phyloP scores from a whole-genome alignment of 2,329 filamentous ascomycete genomes.

The Trichoderma simmonsii region DNA sequence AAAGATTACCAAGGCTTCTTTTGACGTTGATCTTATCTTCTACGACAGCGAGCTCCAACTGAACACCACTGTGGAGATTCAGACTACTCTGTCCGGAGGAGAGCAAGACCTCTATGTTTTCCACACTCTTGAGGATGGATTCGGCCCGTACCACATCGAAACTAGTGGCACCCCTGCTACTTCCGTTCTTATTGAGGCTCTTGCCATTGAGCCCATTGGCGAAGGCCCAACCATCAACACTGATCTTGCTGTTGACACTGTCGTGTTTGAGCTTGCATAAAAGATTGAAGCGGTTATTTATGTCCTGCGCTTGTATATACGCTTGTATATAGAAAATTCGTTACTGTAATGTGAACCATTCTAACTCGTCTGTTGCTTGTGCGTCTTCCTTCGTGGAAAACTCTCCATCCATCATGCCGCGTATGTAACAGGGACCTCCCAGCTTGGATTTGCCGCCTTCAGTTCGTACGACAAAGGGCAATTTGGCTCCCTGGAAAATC shows the following conservation, averaged over 20 bases:
- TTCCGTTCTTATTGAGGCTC: not conserved
- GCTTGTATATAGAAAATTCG: not conserved
- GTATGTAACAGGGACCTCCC: not conserved
- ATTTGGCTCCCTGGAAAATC: not conserved
- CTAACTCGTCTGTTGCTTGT: not conserved
- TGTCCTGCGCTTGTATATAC: not conserved
- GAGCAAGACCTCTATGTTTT: not conserved
- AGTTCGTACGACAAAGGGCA: constrained; percentile 2
- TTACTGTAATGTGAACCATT: constrained; percentile 3
- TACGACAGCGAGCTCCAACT: not conserved
- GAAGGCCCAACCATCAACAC: constrained; percentile 7
- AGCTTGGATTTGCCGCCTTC: not conserved
- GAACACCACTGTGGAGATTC: not conserved
- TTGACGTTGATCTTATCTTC: not conserved
- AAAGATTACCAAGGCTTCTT: not conserved
- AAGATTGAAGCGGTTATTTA: not conserved
- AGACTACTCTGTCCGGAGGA: not conserved
- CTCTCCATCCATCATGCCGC: not conserved
- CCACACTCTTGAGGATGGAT: not conserved
- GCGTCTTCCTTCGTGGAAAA: not conserved
- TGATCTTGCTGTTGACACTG: not conserved
- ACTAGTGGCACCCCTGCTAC: not conserved
- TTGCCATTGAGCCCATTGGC: constrained; percentile 1
- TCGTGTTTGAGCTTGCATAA: constrained; percentile 1
- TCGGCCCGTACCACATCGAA: not conserved